Evolutionary conservation across 177 flowering plant species (phyloP), one percentile per base, ranked within the genome.

Genomic region (Telopea speciosissima): DNA sequence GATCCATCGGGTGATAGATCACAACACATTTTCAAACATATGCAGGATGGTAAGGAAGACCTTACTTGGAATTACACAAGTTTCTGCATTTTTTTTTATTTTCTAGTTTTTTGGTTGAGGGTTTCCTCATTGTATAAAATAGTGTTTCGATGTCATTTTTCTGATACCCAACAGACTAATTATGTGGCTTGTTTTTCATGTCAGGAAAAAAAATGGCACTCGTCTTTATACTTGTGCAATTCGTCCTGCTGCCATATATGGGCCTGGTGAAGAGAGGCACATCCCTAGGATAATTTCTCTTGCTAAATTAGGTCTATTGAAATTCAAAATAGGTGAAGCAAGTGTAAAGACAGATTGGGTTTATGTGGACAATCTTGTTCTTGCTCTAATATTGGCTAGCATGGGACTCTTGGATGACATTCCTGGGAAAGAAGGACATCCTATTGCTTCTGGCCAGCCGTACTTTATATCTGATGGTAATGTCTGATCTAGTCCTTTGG

Each of bases 231-330:
- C 99, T 26, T 95, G 99, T 84, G 97, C 91, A 2, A 75, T 95
- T 23, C 98, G 99, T 70, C 92, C 99, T 25, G 97, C 96, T 76
- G 98, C 90, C 71, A 93, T 93, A 21, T 95, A 93, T 79, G 98
- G 99, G 56, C 99, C 99, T 4, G 97, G 98, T 72, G 99, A 95
- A 86, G 96, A 95, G 70, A 87, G 98, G 77, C 97, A 91, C 75
- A 73, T 95, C 24, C 97, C 97, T 1, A 83, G 97, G 84, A 88
- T 95, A 58, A 65, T 95, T 3, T 83, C 85, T 64, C 72, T 91
- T 28, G 90, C 96, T 24, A 91, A 90, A 80, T 72, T 83, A 74
- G 99, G 98, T 33, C 79, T 95, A 68, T 40, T 87, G 28, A 72
- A 75, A 44, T 95, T 90, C 79, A 89, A 74, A 78, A 78, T 89